These are phyloP conservation scores for Mycena sanguinolenta DNA, from an alignment of 768 basidiomycete genomes.

Conservation along the genomic window DNA sequence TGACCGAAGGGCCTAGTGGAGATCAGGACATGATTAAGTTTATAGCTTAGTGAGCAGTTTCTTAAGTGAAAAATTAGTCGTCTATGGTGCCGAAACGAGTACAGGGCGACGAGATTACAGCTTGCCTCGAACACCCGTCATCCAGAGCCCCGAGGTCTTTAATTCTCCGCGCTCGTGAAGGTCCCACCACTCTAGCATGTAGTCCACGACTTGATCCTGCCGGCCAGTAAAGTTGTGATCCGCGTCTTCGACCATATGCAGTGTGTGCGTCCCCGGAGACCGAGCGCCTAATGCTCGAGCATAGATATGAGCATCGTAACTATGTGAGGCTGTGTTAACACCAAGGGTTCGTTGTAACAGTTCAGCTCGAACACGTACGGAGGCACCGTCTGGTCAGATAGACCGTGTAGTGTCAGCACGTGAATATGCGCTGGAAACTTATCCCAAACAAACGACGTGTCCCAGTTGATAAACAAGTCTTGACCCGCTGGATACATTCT, in stretches of 20 bases:
- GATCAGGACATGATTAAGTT: conserved; percentile 25
- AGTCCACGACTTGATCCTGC: conserved; percentile 76
- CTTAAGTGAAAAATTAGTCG: neutral
- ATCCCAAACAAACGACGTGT: conserved; percentile 77
- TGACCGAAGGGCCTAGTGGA: neutral
- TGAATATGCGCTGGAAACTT: conserved; percentile 72
- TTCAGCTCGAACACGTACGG: conserved; percentile 60
- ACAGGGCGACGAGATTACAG: conserved; percentile 48
- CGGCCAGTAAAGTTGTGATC: conserved; percentile 85
- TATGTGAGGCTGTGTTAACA: conserved; percentile 42
- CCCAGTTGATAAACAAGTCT: conserved; percentile 72
- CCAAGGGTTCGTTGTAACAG: conserved; percentile 4
- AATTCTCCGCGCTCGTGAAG: conserved; percentile 60
- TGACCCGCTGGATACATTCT: conserved; percentile 72
- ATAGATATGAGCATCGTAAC: conserved; percentile 82
- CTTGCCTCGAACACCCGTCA: conserved; percentile 66
- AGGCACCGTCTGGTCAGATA: conserved; percentile 76
- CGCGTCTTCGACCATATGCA: conserved; percentile 78
- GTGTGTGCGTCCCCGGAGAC: conserved; percentile 75
- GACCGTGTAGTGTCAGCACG: conserved; percentile 85
- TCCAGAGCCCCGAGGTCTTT: conserved; percentile 71
- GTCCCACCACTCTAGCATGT: conserved; percentile 79
- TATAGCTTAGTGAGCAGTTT: conserved; percentile 31
- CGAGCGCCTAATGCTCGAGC: conserved; percentile 70
- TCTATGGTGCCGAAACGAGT: conserved; percentile 25